phyloP scores from a whole-genome alignment of 768 basidiomycete species.

The Agrocybe chaxingu region DNA sequence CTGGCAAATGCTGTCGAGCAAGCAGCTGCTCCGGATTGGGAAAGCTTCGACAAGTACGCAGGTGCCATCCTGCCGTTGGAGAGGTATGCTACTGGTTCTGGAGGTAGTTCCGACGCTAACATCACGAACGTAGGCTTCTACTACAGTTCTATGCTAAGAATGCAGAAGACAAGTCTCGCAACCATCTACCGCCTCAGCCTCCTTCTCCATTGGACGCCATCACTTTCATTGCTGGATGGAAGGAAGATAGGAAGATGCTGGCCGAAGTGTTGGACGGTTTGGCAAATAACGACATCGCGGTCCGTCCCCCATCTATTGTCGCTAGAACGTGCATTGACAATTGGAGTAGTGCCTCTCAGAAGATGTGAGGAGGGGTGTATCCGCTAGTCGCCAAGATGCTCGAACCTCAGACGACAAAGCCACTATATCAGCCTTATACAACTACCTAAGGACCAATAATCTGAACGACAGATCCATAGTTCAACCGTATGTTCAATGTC shows the following conservation, averaged over 20 bases:
- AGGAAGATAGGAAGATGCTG: not conserved
- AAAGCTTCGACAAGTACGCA: constrained; percentile 16
- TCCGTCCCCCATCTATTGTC: not conserved
- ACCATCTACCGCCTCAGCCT: not conserved
- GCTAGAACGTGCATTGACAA: no score
- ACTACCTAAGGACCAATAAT: no score
- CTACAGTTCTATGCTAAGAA: constrained; percentile 1
- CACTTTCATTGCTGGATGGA: not conserved
- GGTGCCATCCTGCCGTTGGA: constrained; percentile 18
- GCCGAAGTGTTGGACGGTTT: not conserved
- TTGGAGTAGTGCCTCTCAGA: no score
- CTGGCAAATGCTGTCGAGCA: constrained; percentile 12
- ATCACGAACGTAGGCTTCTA: not conserved
- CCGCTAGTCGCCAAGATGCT: no score
- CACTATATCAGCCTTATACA: no score
- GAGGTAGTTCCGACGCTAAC: not conserved
- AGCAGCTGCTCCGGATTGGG: constrained; percentile 4
- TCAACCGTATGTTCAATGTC: no score
- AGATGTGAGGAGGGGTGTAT: no score
- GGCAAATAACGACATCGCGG: not conserved
- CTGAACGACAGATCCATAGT: no score
- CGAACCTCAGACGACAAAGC: no score
- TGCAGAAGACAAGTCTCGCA: no score
- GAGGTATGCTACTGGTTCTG: constrained; percentile 4
- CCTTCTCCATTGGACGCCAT: not conserved